Conservation (phyloP, 1,284 basidiomycete genomes). For the Garcileccinum viscosum region DNA sequence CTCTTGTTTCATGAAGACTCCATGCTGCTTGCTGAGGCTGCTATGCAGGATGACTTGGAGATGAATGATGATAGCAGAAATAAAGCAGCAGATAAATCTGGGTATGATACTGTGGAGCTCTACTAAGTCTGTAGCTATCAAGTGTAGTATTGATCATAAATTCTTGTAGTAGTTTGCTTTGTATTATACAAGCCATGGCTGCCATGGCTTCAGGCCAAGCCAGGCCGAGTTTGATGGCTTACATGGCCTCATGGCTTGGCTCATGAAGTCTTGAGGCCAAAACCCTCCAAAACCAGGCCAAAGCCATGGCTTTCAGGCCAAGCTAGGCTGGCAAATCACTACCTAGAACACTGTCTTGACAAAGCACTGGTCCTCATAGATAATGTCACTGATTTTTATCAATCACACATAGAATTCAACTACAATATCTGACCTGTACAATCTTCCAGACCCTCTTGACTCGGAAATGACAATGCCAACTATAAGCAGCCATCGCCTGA, state of each 20-base stretch:
- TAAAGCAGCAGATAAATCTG: not conserved
- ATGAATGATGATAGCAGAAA: not conserved
- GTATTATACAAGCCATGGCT: not conserved
- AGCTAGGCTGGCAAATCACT: not conserved
- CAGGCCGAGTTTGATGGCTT: not conserved
- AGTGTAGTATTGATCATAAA: not conserved
- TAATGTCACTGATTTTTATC: too few relatives aligned
- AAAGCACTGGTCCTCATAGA: too few relatives aligned
- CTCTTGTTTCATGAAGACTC: not conserved
- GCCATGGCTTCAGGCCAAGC: too few relatives aligned
- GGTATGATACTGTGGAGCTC: not conserved
- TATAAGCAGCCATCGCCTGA: too few relatives aligned
- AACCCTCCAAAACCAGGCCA: not conserved
- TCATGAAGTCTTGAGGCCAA: not conserved
- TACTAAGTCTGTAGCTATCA: not conserved
- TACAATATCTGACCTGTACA: too few relatives aligned
- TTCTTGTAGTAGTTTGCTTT: not conserved
- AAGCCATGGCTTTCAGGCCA: not conserved
- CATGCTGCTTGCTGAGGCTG: too few relatives aligned
- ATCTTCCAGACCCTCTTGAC: too few relatives aligned
- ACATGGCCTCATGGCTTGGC: not conserved
- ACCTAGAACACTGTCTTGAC: too few relatives aligned
- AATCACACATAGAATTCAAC: too few relatives aligned
- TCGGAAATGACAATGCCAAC: too few relatives aligned
- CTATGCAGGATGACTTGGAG: not conserved